These are phyloP conservation scores for Meyerozyma carpophila DNA, from an alignment of 1,139 yeast genomes.

Conservation along the genomic window DNA sequence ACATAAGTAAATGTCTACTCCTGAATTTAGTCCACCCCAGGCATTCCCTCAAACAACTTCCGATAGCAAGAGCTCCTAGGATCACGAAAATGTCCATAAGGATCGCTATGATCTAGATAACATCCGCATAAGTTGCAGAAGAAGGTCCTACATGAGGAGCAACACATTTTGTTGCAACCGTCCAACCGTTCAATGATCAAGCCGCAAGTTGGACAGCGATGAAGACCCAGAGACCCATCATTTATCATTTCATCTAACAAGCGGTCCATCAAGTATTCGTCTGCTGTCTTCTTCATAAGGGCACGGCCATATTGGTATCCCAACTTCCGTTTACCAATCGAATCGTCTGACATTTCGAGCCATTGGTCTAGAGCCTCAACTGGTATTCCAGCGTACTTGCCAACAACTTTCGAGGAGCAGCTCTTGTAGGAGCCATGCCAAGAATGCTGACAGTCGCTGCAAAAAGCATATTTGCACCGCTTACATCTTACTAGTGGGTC, in stretches of 20 bases:
- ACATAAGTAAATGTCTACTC: slow-evolving; percentile 4
- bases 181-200: slow-evolving; percentile 53
- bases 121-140: slow-evolving; percentile 59
- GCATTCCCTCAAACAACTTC: slow-evolving; percentile 53
- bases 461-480: slow-evolving; percentile 52
- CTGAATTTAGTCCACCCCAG: slow-evolving; percentile 18
- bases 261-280: slow-evolving; percentile 44
- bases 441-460: slow-evolving; percentile 54
- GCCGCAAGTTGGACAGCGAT: slow-evolving; percentile 52
- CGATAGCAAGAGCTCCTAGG: slow-evolving; percentile 43
- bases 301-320: slow-evolving; percentile 48
- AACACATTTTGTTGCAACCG: slow-evolving; percentile 68
- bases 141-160: slow-evolving; percentile 42
- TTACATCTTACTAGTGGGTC: slow-evolving; percentile 52
- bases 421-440: slow-evolving; percentile 59
- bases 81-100: slow-evolving; percentile 51
- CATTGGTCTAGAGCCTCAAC: slow-evolving; percentile 35
- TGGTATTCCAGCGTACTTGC: slow-evolving; percentile 33
- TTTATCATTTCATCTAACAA: slow-evolving; percentile 41
- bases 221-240: slow-evolving; percentile 34
- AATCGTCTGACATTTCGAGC: slow-evolving; percentile 22
- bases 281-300: slow-evolving; percentile 36
- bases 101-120: slow-evolving; percentile 31
- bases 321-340: slow-evolving; percentile 29
- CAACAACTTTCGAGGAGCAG: slow-evolving; percentile 29